A percentile compares a stretch with the other conserved stretches of the same genome.
Conservation (phyloP, 345 rosid species). For the Bretschneidera sinensis region DNA sequence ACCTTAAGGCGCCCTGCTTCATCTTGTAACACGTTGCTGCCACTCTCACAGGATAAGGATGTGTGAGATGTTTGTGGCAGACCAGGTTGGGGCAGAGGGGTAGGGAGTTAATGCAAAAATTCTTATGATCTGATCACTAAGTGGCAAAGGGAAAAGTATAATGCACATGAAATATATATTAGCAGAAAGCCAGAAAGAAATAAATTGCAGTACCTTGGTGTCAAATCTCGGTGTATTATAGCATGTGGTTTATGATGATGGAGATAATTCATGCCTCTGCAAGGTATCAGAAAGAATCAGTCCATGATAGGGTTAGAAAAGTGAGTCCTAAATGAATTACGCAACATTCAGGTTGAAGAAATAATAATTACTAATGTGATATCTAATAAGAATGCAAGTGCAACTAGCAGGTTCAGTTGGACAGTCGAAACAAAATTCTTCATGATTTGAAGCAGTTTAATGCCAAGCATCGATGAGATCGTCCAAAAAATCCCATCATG, state of each 20-base stretch:
- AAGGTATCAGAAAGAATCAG: conserved; percentile 16
- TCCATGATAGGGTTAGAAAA: not conserved
- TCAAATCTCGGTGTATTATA: conserved; percentile 58
- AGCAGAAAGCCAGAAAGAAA: conserved; percentile 9
- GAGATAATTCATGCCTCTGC: conserved; percentile 72
- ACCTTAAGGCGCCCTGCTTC: conserved; percentile 65
- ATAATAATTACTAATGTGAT: not conserved
- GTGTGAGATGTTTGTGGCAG: no score
- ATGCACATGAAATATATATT: not conserved
- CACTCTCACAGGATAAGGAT: not conserved
- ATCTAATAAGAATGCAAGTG: no score
- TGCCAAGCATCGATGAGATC: no score
- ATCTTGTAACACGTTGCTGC: conserved; percentile 52
- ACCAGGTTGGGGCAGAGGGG: no score
- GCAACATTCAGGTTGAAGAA: not conserved
- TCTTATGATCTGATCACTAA: no score
- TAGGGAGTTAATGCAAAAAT: no score
- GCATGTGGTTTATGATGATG: conserved; percentile 61
- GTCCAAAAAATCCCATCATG: no score
- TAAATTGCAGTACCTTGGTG: conserved; percentile 42
- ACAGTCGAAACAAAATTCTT: no score
- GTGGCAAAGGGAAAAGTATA: not conserved
- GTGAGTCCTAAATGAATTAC: not conserved
- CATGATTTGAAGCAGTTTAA: no score
- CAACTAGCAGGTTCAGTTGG: no score